Base-by-base conservation (phyloP, 192 early-diverging fungal genomes). In the Radiomyces spectabilis region DNA sequence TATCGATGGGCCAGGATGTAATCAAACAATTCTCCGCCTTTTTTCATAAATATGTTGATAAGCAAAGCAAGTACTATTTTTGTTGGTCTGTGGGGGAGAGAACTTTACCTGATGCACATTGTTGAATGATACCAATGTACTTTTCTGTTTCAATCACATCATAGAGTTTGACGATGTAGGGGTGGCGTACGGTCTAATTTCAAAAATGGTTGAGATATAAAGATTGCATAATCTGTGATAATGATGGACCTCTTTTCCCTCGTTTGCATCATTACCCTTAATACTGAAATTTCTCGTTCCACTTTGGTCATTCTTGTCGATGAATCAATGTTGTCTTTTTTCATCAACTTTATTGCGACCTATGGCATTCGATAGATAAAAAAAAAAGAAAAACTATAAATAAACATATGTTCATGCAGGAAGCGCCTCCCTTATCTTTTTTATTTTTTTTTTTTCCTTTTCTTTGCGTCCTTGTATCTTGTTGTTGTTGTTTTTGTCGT, bases 41-140 rank as follows among this genome's bases (percentile, higher is more conserved):
- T 9, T 29, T 7, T 12, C 50, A 35, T 26, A 33, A n/a, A 5
- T 18, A 22, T 8, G 7, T 29, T 29, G 29, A 48, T 29, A 22
- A 48, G 29, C 15, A 25, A 27, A 51, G 4, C 32, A 2, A 50
- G 39, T 19, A 53, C n/a, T n/a, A n/a, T n/a, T n/a, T n/a, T n/a
- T n/a, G n/a, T n/a, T n/a, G n/a, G n/a, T n/a, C n/a, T n/a, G n/a
- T n/a, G n/a, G n/a, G n/a, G n/a, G n/a, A n/a, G n/a, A n/a, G n/a
- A n/a, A 15, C 1, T 45, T 55, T 68, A 76, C 87, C 88, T 51
- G 92, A 94, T 33, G 93, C 95, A 65, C 90, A 96, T 71, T 97
- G 93, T 66, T 97, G 85, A 24, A 97, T 87, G 59, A 99, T 94
- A 33, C 96, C 96, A 69, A 99, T 95, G 63, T 97, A 95, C 51